These are phyloP conservation scores for sorghum (Sorghum bicolor) DNA, from an alignment of 176 grass and related monocot species.

Conservation along the genomic window DNA sequence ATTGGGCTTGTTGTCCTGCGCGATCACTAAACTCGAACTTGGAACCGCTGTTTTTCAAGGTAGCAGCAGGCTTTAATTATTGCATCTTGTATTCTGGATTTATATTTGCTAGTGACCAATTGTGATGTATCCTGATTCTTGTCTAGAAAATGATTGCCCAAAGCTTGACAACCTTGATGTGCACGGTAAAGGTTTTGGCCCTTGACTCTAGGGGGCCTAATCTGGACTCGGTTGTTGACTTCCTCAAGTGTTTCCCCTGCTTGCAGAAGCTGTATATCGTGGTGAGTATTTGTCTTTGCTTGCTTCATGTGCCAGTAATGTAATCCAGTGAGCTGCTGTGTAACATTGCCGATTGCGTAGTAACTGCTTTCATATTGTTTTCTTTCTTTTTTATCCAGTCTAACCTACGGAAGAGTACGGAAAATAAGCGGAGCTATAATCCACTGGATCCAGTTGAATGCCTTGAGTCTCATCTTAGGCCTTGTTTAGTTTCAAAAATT, in stretches of 20 bases:
- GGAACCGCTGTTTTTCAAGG: not conserved
- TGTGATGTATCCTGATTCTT: not conserved
- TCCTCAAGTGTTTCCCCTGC: constrained; percentile 21
- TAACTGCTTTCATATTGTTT: not conserved
- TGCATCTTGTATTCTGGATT: not conserved
- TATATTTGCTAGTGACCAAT: not conserved
- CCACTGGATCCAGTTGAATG: constrained; percentile 2
- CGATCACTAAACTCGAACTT: not conserved
- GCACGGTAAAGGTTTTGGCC: constrained; percentile 9
- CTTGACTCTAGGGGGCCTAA: not conserved
- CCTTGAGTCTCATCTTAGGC: constrained; percentile 3
- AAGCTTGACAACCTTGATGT: not conserved
- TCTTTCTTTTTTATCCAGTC: not conserved
- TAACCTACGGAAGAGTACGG: not conserved
- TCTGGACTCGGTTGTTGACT: not conserved
- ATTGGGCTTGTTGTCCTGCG: not conserved
- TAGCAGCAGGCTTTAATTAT: not conserved
- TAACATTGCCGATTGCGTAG: not conserved
- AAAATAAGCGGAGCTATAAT: not conserved
- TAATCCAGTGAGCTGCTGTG: not conserved
- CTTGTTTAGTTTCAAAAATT: too few species aligned
- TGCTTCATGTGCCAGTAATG: not conserved
- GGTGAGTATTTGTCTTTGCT: not conserved
- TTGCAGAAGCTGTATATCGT: not conserved
- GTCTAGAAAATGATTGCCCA: not conserved